Conservation (phyloP, 805 yeast species). For the Kodamaea neixiangensis region DNA sequence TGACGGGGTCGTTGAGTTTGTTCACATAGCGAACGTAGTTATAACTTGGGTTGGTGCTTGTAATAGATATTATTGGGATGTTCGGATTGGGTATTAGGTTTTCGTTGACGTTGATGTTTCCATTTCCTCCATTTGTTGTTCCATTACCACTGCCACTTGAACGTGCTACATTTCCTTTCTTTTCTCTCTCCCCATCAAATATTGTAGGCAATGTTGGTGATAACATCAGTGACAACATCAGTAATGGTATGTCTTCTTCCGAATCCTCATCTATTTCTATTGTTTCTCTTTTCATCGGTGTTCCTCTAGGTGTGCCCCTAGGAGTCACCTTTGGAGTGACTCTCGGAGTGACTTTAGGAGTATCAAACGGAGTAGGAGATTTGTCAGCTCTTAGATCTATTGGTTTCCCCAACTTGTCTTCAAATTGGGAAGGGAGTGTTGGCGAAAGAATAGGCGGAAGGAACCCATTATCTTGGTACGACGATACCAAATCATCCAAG, state of each 20-base stretch:
- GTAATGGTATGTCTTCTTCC: constrained; percentile 30
- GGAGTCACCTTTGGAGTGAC: constrained; percentile 4
- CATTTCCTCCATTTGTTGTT: background rate
- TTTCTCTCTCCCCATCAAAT: constrained; percentile 17
- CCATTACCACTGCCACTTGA: background rate
- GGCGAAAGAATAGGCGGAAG: constrained; percentile 45
- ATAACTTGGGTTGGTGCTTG: constrained; percentile 1
- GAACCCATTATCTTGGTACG: constrained; percentile 32
- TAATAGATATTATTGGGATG: background rate
- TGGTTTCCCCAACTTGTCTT: background rate
- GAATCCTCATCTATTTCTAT: constrained; percentile 5
- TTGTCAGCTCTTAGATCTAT: constrained; percentile 2
- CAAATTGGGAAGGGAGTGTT: constrained; percentile 28
- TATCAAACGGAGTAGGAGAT: constrained; percentile 7
- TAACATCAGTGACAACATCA: constrained; percentile 20
- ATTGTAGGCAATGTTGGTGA: constrained; percentile 37
- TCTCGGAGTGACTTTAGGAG: constrained; percentile 4
- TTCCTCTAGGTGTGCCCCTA: constrained; percentile 1
- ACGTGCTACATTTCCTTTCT: background rate
- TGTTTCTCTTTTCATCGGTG: constrained; percentile 1
- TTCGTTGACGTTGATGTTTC: background rate
- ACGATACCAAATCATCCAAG: constrained; percentile 38
- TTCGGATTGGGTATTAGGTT: background rate
- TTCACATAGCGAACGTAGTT: constrained; percentile 28
- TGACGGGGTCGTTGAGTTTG: constrained; percentile 24